Base-by-base conservation (phyloP, 2,329 filamentous ascomycete species). In the Trichoderma sp. region DNA sequence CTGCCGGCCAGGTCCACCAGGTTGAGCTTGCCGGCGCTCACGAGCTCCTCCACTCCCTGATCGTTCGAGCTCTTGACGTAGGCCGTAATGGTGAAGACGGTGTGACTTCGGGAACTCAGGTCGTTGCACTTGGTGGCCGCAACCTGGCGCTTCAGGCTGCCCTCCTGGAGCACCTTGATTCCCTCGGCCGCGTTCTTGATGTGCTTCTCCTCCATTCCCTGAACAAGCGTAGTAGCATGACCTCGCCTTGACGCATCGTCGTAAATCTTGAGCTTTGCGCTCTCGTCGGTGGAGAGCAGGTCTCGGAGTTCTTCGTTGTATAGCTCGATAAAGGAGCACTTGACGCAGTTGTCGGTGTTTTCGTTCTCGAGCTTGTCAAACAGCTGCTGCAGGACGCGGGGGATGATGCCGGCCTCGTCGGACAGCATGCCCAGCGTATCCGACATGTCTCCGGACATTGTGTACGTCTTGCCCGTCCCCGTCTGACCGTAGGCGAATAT, bases 61-160 rank as follows among this genome's bases (percentile, higher is more conserved):
- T 96, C 91, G 2, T 87, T 87, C 0, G 87, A 87, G 67, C 90
- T 89, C 77, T 96, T 97, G 72, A 93, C 89, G 74, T 93, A 92
- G 0, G 93, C 91, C 0, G 94, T 97, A 67, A 99, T 91, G 7
- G 95, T 98, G 74, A 99, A 99, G 24, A 99, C 90, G 0, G 95
- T 99, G 74, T 99, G 96, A 80, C 93, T 97, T 76, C 95, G 88
- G 72, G 93, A 97, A 78, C 93, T 97, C 63, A 98, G 86, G 72
- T 99, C 95, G 76, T 99, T 99, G 85, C 95, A 99, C 78, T 98
- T 98, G n/a, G 95, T 99, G 4, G 96, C 93, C 6, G 95, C 96
- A n/a, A 99, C 95, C 77, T 99, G 95, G 57, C 95, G 90, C 78
- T 93, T 96, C 78, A 95, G 84, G 76, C 93, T 97, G 68, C 95